Conservation (phyloP, 495 filamentous ascomycete genomes). For the Glarea lozoyensis region DNA sequence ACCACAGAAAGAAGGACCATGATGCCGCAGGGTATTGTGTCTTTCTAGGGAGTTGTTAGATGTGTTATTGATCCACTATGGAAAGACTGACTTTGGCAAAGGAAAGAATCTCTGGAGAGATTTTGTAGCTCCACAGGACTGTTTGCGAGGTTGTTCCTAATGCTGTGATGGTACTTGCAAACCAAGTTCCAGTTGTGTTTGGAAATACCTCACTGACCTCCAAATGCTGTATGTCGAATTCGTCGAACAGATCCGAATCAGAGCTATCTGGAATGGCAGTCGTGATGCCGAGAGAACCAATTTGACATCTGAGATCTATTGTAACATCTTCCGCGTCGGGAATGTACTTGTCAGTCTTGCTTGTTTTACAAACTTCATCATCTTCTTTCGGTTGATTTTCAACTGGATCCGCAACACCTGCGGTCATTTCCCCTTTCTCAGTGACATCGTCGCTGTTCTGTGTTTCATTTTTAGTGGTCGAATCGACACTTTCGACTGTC, state of each 20-base stretch:
- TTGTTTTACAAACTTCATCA: not conserved
- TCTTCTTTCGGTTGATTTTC: not conserved
- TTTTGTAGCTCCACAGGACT: slow-evolving; percentile 52
- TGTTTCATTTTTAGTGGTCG: not conserved
- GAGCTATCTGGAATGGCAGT: slow-evolving; percentile 16
- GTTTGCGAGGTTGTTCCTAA: slow-evolving; percentile 40
- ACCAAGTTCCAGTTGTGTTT: slow-evolving; percentile 43
- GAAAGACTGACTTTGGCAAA: slow-evolving; percentile 30
- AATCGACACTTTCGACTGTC: too few relatives aligned
- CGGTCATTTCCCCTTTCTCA: slow-evolving; percentile 1
- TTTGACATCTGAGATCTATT: slow-evolving; percentile 17
- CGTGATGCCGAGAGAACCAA: slow-evolving; percentile 14
- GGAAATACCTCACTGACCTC: slow-evolving; percentile 11
- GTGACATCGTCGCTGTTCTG: not conserved
- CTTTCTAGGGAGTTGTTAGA: slow-evolving; percentile 20
- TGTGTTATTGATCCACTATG: not conserved
- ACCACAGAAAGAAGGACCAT: slow-evolving; percentile 45
- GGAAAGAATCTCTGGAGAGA: slow-evolving; percentile 40
- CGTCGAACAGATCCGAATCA: slow-evolving; percentile 13
- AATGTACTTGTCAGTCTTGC: slow-evolving; percentile 9
- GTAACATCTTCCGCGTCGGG: slow-evolving; percentile 5
- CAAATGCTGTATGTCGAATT: slow-evolving; percentile 16
- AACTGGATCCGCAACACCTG: not conserved
- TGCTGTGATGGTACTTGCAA: slow-evolving; percentile 45
- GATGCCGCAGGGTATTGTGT: slow-evolving; percentile 53